Percentiles rank a stretch among this genome's conserved stretches.
Conservation (phyloP, 305 asterid species). For the Caryopteris hybrid region DNA sequence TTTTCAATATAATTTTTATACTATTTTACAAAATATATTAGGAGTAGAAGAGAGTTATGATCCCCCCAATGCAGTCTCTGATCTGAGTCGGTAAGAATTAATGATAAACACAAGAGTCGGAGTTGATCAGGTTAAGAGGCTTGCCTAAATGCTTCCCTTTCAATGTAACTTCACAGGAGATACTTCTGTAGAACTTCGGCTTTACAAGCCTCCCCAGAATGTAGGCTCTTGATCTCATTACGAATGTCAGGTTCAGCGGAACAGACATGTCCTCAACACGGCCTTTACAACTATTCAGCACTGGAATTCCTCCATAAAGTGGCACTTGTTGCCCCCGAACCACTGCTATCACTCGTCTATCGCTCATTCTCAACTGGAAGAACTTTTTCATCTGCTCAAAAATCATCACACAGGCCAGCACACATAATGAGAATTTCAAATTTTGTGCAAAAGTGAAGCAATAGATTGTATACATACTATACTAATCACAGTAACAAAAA, state of each 20-base stretch:
- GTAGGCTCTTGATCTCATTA: constrained; percentile 69
- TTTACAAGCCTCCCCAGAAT: constrained; percentile 75
- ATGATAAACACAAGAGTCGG: constrained; percentile 49
- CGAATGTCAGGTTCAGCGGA: constrained; percentile 70
- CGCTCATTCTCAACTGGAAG: constrained; percentile 66
- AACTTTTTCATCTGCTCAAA: constrained; percentile 51
- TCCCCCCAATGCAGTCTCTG: too few relatives aligned
- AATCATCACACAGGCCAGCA: neutral
- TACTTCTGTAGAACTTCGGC: constrained; percentile 45
- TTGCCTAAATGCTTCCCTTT: constrained; percentile 55
- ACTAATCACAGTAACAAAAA: too few relatives aligned
- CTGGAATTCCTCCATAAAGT: constrained; percentile 77
- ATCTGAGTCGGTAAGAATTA: constrained; percentile 2
- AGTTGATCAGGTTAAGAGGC: constrained; percentile 39
- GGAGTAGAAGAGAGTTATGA: neutral
- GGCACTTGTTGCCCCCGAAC: constrained; percentile 76
- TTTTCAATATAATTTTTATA: too few relatives aligned
- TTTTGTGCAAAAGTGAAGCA: neutral
- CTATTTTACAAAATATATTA: too few relatives aligned
- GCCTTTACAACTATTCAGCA: constrained; percentile 29
- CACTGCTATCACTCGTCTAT: constrained; percentile 38
- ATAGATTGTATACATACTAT: too few relatives aligned
- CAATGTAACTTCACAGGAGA: constrained; percentile 49
- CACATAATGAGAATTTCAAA: neutral
- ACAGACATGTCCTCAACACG: constrained; percentile 41